Conservation (phyloP, 2,329 filamentous ascomycete genomes). For the Aspergillus sp. region DNA sequence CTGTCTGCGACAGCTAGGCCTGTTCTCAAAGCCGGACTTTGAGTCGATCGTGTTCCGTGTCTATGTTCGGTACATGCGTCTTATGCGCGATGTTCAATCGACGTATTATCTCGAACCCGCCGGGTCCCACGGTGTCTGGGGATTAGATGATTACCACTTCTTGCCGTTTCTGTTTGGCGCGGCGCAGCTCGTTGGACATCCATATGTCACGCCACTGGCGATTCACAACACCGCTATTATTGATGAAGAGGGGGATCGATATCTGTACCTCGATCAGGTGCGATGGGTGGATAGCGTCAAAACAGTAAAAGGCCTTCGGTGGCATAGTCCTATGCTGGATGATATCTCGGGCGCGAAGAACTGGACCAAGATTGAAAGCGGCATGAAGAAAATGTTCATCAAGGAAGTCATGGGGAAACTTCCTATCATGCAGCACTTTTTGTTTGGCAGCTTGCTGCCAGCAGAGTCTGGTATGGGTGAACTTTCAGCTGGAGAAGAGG, state of each 20-base stretch:
- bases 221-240: conserved; percentile 88
- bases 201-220: conserved; percentile 71
- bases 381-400: conserved; percentile 96
- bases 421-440: conserved; percentile 97
- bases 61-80: conserved; percentile 75
- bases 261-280: conserved; percentile 89
- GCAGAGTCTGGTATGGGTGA: conserved; percentile 75
- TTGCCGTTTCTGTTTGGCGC: conserved; percentile 93
- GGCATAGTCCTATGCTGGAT: conserved; percentile 98
- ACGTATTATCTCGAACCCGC: conserved; percentile 97
- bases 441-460: conserved; percentile 84
- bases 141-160: conserved; percentile 96
- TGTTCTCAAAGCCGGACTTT: conserved; percentile 68
- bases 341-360: conserved; percentile 89
- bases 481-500: conserved; percentile 48
- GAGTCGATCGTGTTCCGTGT: conserved; percentile 71
- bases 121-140: conserved; percentile 97
- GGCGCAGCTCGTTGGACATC: conserved; percentile 82
- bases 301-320: conserved; percentile 87
- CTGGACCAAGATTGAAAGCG: conserved; percentile 89
- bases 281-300: conserved; percentile 95
- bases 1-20: conserved; percentile 78
- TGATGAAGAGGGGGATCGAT: conserved; percentile 82
- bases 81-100: conserved; percentile 86
- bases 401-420: conserved; percentile 89